These are phyloP conservation scores for Alternaria dauci DNA, from an alignment of 2,329 filamentous ascomycete species.

Conservation along the genomic window DNA sequence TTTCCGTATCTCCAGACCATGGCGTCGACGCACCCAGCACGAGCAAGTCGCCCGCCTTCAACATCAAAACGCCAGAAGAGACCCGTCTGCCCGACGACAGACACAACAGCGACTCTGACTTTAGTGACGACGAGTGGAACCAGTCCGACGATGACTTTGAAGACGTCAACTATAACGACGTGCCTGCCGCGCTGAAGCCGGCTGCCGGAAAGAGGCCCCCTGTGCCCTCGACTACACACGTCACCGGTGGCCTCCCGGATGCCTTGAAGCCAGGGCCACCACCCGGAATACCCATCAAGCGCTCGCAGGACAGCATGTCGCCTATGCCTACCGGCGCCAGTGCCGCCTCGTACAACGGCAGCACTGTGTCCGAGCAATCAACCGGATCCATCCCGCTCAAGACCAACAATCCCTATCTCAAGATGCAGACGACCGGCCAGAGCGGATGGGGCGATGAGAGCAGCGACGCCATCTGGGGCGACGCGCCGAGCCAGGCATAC, in stretches of 20 bases:
- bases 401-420: slow-evolving; percentile 57
- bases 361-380: slow-evolving; percentile 41
- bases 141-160: slow-evolving; percentile 48
- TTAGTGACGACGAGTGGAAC: slow-evolving; percentile 46
- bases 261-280: slow-evolving; percentile 45
- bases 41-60: slow-evolving; percentile 51
- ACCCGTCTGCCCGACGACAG: slow-evolving; percentile 30
- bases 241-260: slow-evolving; percentile 36
- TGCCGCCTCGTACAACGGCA: slow-evolving; percentile 39
- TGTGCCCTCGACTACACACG: slow-evolving; percentile 15
- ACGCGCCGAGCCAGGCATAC: slow-evolving; percentile 35
- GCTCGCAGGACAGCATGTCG: slow-evolving; percentile 37
- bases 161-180: slow-evolving; percentile 38
- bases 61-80: slow-evolving; percentile 46
- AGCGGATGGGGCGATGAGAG: slow-evolving; percentile 48
- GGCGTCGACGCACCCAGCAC: slow-evolving; percentile 47
- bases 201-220: slow-evolving; percentile 42
- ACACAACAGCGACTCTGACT: slow-evolving; percentile 39
- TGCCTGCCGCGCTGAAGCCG: slow-evolving; percentile 49
- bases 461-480: slow-evolving; percentile 52
- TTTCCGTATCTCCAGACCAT: slow-evolving; percentile 30
- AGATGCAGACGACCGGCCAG: slow-evolving; percentile 50
- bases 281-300: slow-evolving; percentile 41
- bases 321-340: slow-evolving; percentile 43
- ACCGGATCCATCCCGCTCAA: slow-evolving; percentile 44